Percentiles rank a stretch among this genome's conserved stretches.
These are phyloP conservation scores for Leucosporidium scottii DNA, from an alignment of 768 basidiomycete genomes.

Conservation along the genomic window DNA sequence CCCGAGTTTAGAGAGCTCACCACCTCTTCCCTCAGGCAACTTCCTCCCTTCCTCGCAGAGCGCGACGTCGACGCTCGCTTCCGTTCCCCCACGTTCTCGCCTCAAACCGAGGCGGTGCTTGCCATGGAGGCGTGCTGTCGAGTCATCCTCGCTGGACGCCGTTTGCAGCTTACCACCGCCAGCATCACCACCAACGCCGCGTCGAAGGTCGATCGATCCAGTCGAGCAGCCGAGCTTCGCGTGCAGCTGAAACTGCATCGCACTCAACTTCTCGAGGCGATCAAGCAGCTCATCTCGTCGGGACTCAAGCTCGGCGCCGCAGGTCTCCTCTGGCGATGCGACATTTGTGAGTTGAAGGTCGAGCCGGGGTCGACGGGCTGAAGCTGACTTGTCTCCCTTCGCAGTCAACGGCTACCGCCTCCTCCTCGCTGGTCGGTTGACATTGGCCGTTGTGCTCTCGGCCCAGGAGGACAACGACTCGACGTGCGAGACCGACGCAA, in stretches of 20 bases:
- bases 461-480: too few species aligned
- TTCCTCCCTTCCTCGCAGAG: not conserved
- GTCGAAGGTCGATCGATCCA: not conserved
- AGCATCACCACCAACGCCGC: not conserved
- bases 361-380: not conserved
- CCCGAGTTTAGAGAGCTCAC: too few species aligned
- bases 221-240: not conserved
- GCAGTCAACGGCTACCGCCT: too few species aligned
- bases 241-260: not conserved
- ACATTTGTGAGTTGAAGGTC: not conserved
- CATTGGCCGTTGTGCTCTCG: too few species aligned
- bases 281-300: constrained; percentile 1
- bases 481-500: too few species aligned
- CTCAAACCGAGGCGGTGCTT: not conserved
- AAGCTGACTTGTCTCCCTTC: too few species aligned
- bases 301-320: not conserved
- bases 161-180: not conserved
- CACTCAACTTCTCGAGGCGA: not conserved
- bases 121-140: not conserved
- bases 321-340: not conserved
- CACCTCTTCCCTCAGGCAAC: not conserved
- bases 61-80: not conserved
- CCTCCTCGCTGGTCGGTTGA: too few species aligned
- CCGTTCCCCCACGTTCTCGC: not conserved
- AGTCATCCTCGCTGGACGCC: not conserved